A percentile compares a stretch with the other conserved stretches of the same genome.
Conservation (phyloP, 2,329 filamentous ascomycete genomes). For the Anisogramma anomala region DNA sequence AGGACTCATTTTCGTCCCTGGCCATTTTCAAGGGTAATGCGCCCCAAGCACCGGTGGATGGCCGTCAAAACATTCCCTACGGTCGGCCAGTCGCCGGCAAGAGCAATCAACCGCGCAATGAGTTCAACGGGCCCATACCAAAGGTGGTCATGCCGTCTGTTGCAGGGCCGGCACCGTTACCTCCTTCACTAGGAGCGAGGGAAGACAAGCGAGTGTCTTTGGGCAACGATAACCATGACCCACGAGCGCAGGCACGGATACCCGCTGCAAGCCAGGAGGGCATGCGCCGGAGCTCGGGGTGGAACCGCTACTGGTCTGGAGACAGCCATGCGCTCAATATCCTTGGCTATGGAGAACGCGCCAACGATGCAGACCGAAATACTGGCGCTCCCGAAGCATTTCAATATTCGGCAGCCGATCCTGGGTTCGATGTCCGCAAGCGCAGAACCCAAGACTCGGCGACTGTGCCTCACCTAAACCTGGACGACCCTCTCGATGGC, state of each 20-base stretch:
- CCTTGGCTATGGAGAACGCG: conserved; percentile 41
- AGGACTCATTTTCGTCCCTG: conserved; percentile 50
- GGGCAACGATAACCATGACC: conserved; percentile 23
- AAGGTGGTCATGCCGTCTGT: conserved; percentile 38
- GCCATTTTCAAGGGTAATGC: conserved; percentile 54
- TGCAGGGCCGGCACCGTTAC: conserved; percentile 14
- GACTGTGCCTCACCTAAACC: conserved; percentile 55
- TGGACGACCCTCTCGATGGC: conserved; percentile 37
- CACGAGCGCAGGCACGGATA: conserved; percentile 25
- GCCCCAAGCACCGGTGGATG: conserved; percentile 5
- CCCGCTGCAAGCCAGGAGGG: conserved; percentile 28
- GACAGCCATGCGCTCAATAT: conserved; percentile 54
- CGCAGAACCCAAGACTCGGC: conserved; percentile 55
- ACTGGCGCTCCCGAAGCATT: conserved; percentile 49
- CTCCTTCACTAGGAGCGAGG: conserved; percentile 19
- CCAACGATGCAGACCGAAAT: conserved; percentile 22
- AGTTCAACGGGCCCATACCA: conserved; percentile 49
- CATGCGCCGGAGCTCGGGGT: conserved; percentile 55
- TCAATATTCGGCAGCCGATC: conserved; percentile 36
- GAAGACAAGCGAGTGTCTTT: conserved; percentile 33
- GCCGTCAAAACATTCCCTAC: conserved; percentile 1
- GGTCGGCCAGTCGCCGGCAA: neutral
- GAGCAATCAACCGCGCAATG: conserved; percentile 51
- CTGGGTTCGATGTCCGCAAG: conserved; percentile 16
- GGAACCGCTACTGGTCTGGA: conserved; percentile 69